Conservation (phyloP, 495 filamentous ascomycete species). For the Darksidea phi region DNA sequence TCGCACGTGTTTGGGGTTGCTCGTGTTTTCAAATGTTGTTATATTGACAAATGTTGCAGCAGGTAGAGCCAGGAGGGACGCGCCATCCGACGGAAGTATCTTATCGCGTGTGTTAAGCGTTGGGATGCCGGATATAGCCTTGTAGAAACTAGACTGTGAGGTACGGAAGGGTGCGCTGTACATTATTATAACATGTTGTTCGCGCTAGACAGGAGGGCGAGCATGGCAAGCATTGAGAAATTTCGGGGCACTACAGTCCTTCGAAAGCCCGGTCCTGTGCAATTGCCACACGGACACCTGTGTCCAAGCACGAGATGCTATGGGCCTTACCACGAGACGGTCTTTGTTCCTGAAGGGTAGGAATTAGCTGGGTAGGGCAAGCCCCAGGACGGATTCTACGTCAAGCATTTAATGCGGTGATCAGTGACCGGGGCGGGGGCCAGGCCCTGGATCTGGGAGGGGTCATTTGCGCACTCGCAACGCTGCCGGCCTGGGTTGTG, state of each 20-base stretch:
- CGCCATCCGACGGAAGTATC: conserved; percentile 35
- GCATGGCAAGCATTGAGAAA: conserved; percentile 30
- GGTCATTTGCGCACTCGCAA: conserved; percentile 37
- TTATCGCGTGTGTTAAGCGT: conserved; percentile 31
- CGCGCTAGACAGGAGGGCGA: conserved; percentile 34
- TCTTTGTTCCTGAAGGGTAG: conserved; percentile 41
- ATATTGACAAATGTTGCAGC: conserved; percentile 42
- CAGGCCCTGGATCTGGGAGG: conserved; percentile 38
- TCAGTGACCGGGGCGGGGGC: conserved; percentile 35
- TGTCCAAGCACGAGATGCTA: conserved; percentile 35
- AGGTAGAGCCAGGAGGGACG: conserved; percentile 33
- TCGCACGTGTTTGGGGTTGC: conserved; percentile 40
- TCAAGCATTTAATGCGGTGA: conserved; percentile 44
- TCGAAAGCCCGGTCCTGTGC: conserved; percentile 36
- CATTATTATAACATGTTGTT: conserved; percentile 40
- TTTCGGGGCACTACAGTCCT: conserved; percentile 32
- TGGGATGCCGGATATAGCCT: conserved; percentile 35
- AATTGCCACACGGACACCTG: conserved; percentile 40
- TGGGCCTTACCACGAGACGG: conserved; percentile 40
- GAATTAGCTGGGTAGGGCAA: conserved; percentile 41
- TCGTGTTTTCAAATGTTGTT: conserved; percentile 40
- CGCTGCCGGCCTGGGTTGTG: conserved; percentile 34
- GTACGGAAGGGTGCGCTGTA: conserved; percentile 31
- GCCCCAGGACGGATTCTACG: conserved; percentile 39
- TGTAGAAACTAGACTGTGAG: conserved; percentile 35